Base-by-base conservation (phyloP, 257 asterid species). In the Phtheirospermum japonicum region DNA sequence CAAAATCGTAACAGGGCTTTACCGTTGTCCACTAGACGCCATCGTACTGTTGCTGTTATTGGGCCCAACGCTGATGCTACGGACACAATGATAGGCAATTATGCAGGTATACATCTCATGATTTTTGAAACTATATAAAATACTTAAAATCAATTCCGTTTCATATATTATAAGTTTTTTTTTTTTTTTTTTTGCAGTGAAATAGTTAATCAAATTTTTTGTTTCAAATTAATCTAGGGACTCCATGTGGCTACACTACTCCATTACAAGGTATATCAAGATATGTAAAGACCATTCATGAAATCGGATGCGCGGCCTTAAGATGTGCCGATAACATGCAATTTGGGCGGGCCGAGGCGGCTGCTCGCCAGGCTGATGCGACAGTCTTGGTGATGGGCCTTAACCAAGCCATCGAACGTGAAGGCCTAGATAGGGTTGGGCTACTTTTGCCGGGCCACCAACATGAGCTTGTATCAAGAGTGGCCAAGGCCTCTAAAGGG, bases 41-140 rank as follows among this genome's bases (percentile, higher is more conserved):
- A 79, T 16, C 78, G 73, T 2, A 77, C 78, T 0, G 64, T 92
- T 14, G 96, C 99, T 0, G 95, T 92, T 18, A 80, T 92, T 16
- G 99, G 99, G 64, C 99, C 99, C 65, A 84, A 89, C 59, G 80
- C 97, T 4, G 96, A 92, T 49, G 97, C 63, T 4, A 92, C 93
- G 0, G 73, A 65, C 14, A 80, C 94, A 11, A 92, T 92, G 99
- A 85, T 86, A 2, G 99, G 99, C 67, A 92, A 92, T 75, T 89
- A 92, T 49, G 99, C 99, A 0, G 99, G 98, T 88, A 71, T 0
- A 57, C 20, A 26, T 19, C 6, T 26, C 40, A 0, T 8, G 6
- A 12, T 12, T 13, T 13, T 49, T 23, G 0, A 10, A 4, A 8
- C 17, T 23, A 36, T 36, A 53, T 2, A 11, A n/a, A n/a, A n/a